Evolutionary conservation across 768 basidiomycete species (phyloP).

Genomic region (Rhodocollybia butyracea): DNA sequence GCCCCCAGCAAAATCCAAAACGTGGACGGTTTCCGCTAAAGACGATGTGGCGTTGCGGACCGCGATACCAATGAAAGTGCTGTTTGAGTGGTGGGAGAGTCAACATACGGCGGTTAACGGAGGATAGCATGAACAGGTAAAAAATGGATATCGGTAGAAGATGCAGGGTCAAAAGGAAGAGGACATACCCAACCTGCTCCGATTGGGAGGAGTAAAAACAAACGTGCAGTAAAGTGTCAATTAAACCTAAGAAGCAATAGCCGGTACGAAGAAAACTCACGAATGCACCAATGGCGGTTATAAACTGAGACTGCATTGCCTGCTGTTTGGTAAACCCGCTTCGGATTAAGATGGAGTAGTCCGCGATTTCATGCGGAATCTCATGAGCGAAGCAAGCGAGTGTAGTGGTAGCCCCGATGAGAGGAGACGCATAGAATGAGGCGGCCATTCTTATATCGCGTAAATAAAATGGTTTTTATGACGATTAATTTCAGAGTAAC

Average conservation of each 20-base stretch:
- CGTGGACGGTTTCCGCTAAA: conserved; percentile 29
- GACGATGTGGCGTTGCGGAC: conserved; percentile 74
- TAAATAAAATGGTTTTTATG: neutral
- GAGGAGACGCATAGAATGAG: conserved; percentile 93
- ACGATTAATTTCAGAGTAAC: neutral
- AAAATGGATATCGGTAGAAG: neutral
- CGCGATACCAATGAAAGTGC: conserved; percentile 85
- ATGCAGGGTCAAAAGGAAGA: conserved; percentile 1
- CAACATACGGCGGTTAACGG: neutral
- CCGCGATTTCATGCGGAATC: conserved; percentile 96
- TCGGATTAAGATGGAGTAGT: conserved; percentile 89
- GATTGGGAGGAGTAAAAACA: neutral
- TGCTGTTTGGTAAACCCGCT: conserved; percentile 89
- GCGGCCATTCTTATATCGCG: conserved; percentile 72
- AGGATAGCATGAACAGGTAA: neutral
- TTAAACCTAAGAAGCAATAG: conserved; percentile 8
- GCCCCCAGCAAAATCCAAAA: conserved; percentile 69
- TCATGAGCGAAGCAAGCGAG: conserved; percentile 94
- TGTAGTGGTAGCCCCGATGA: conserved; percentile 93
- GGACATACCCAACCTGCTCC: conserved; percentile 29
- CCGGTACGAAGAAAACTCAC: conserved; percentile 42
- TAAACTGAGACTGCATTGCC: conserved; percentile 91
- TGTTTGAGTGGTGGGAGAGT: conserved; percentile 24
- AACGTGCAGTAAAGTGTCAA: conserved; percentile 1
- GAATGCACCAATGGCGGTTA: conserved; percentile 91